Base-by-base conservation (phyloP, 2,329 filamentous ascomycete genomes). In the Aspergillus neoniger region DNA sequence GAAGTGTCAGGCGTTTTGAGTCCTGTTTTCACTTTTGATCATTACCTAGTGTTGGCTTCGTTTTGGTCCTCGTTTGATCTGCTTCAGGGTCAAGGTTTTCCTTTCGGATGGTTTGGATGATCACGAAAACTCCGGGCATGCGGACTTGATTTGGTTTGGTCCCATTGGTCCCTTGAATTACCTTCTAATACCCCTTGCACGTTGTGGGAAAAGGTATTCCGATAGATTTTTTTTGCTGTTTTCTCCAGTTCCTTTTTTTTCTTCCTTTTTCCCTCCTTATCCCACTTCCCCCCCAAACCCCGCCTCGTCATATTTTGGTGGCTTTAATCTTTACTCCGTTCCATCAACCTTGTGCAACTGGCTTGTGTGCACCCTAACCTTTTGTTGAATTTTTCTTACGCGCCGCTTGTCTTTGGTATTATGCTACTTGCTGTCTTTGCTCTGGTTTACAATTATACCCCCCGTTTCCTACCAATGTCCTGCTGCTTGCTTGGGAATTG, bases 1-100 rank as follows among this genome's bases (percentile, higher is more conserved):
- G 70, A 75, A 67, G 62, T 62, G 67, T 63, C 60, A 62, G 71
- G 70, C 68, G 72, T 74, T 74, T 57, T 60, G 64, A 64, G 68
- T 59, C 59, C 62, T 54, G 41, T 53, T 53, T 58, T 53, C 32
- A 36, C 39, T 51, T 54, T 58, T 59, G 44, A 54, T 43, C 56
- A 58, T 38, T 50, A 49, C 43, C 49, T 60, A 44, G 41, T 41
- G 54, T 52, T 61, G 36, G 43, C 36, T 60, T 59, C 47, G n/a
- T 51, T 59, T 61, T 36, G 56, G 51, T 49, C 58, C 59, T 63
- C 47, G 48, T 61, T 49, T 47, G 28, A 44, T 58, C 58, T 56
- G 57, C 21, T 62, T 61, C 47, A n/a, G 30, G 62, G 50, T 58
- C 47, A 51, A 49, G 55, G 57, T 55, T 59, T 62, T 59, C 59